Base-by-base conservation (phyloP, 768 basidiomycete species). In the Phylloporus arenicola region DNA sequence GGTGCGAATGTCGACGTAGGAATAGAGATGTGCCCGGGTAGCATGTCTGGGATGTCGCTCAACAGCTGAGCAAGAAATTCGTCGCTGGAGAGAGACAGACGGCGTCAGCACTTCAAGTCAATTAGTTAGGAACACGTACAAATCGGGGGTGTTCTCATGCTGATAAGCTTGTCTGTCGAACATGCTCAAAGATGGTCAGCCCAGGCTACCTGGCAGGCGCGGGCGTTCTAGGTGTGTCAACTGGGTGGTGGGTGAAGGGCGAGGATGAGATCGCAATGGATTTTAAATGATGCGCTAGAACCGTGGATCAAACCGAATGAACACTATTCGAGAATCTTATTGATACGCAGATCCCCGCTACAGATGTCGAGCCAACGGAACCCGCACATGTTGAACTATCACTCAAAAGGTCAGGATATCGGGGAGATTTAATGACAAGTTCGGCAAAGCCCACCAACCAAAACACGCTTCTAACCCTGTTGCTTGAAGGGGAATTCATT, bases 51-150 rank as follows among this genome's bases (percentile, higher is more conserved):
- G 20, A 46, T 43, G 43, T 58, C 47, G 1, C 17, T 12, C 9
- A 58, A 33, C 4, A 61, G 31, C 14, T 39, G 56, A 0, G 59
- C 56, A 3, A 61, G 33, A 8, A 61, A 51, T 9, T 55, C 45
- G 17, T 48, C 30, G 11, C 59, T 61, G 43, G 33, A n/a, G 17
- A 42, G 24, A 19, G 14, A 35, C 24, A 11, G 25, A 3, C 12
- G 12, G 10, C 3, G 9, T 59, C n/a, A 59, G 40, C 10, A 14
- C 35, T 16, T 16, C 11, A 16, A 17, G 42, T 19, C 1, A 39
- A 38, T 10, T 25, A 4, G 11, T 39, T 24, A 31, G 40, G 25
- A 19, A 27, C 4, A 50, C 60, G 9, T 53, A 61, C 60, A 56
- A 17, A 49, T 56, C 56, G 3, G 40, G 12, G 0, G 35, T 12